These are phyloP conservation scores for Pyrus bretschneideri DNA, from an alignment of 306 rosid genomes.

Conservation along the genomic window DNA sequence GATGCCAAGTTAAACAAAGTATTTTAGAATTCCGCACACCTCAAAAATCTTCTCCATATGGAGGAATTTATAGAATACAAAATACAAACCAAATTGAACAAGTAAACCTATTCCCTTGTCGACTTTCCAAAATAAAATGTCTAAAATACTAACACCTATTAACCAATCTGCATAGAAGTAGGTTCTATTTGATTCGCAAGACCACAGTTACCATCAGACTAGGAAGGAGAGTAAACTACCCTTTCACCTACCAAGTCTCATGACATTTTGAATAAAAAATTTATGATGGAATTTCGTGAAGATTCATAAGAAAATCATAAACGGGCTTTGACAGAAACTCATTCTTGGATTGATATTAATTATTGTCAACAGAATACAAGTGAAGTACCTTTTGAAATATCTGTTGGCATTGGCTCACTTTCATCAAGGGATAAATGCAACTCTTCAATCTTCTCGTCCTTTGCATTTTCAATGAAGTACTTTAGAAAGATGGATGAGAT, in stretches of 20 bases:
- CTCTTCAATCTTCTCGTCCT: conserved; percentile 42
- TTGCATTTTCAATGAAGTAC: conserved; percentile 68
- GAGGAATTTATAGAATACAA: too few relatives aligned
- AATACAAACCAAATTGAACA: too few relatives aligned
- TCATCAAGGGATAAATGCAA: conserved; percentile 59
- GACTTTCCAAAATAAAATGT: neutral
- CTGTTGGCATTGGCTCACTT: conserved; percentile 43
- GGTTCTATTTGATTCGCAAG: neutral
- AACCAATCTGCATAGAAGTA: neutral
- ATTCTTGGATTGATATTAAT: neutral
- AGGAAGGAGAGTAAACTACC: neutral
- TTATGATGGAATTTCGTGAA: neutral
- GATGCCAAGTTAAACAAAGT: too few relatives aligned
- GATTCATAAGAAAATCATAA: neutral
- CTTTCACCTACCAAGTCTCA: neutral
- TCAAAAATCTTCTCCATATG: too few relatives aligned
- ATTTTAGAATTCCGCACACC: too few relatives aligned
- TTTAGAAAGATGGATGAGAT: conserved; percentile 75
- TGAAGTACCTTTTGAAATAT: conserved; percentile 52
- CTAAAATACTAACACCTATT: neutral
- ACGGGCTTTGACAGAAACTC: neutral
- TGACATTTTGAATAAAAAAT: neutral
- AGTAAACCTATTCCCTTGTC: too few relatives aligned
- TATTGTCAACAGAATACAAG: neutral
- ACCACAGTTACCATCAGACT: neutral